phyloP scores from a whole-genome alignment of 805 yeast species.

The Clavispora fructus region DNA sequence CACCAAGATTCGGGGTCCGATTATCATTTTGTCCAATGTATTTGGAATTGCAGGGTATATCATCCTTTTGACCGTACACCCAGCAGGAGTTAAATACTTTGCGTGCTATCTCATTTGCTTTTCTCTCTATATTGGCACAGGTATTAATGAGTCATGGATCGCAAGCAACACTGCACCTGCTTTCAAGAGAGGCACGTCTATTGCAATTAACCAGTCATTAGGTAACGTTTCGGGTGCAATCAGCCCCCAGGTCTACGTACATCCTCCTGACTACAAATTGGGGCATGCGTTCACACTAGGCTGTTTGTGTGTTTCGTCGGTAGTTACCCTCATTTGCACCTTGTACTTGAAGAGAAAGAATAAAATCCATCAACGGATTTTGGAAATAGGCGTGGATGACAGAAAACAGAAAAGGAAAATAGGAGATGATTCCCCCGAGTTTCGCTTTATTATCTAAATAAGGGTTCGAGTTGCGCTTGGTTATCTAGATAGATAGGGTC shows the following conservation, averaged over 20 bases:
- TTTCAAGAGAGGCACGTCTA: constrained; percentile 38
- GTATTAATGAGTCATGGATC: constrained; percentile 41
- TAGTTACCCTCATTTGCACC: not conserved
- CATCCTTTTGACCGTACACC: constrained; percentile 22
- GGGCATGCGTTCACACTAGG: constrained; percentile 41
- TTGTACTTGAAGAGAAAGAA: not conserved
- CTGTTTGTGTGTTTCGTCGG: constrained; percentile 10
- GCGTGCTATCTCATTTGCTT: constrained; percentile 33
- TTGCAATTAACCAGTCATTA: constrained; percentile 38
- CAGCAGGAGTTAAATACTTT: constrained; percentile 29
- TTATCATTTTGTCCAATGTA: constrained; percentile 19
- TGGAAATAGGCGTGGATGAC: not conserved
- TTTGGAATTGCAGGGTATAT: constrained; percentile 29
- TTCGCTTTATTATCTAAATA: not conserved
- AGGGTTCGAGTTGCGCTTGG: not conserved
- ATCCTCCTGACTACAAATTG: constrained; percentile 28
- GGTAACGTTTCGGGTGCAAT: constrained; percentile 44
- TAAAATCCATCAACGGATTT: not conserved
- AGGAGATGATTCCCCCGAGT: constrained; percentile 1
- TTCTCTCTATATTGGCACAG: constrained; percentile 32
- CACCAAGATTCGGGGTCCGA: constrained; percentile 24
- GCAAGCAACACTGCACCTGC: constrained; percentile 37
- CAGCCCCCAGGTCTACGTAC: constrained; percentile 39
- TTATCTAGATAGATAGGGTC: too few species aligned
- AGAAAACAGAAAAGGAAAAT: not conserved